These are phyloP conservation scores for Mortierella sp. DNA, from an alignment of 371 early-diverging fungal genomes.

Conservation along the genomic window DNA sequence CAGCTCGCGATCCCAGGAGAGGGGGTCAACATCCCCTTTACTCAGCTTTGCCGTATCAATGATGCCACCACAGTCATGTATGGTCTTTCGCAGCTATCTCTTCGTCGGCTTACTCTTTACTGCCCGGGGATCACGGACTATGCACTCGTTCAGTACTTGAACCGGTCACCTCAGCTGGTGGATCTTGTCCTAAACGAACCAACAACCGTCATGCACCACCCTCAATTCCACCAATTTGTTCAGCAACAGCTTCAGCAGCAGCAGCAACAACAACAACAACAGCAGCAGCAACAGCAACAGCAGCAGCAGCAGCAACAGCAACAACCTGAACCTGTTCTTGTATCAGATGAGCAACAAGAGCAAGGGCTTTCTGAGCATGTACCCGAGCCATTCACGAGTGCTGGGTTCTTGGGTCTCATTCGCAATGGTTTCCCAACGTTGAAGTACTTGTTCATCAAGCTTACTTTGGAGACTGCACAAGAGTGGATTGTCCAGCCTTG, in stretches of 20 bases:
- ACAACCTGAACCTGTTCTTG: background rate
- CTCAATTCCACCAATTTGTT: conserved; percentile 41
- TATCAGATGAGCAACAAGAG: background rate
- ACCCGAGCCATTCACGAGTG: conserved; percentile 26
- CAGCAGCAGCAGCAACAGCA: background rate
- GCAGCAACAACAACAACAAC: background rate
- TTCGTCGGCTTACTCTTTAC: conserved; percentile 45
- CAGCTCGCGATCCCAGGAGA: conserved; percentile 7
- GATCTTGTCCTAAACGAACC: conserved; percentile 48
- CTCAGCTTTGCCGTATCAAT: conserved; percentile 38
- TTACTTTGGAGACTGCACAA: conserved; percentile 47
- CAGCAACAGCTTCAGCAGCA: conserved; percentile 8
- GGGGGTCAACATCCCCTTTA: conserved; percentile 22
- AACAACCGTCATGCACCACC: conserved; percentile 39
- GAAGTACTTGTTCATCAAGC: conserved; percentile 50
- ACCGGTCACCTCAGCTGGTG: conserved; percentile 15
- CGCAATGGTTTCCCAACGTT: conserved; percentile 23
- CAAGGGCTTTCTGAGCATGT: background rate
- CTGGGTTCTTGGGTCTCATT: conserved; percentile 33
- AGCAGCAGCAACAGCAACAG: background rate
- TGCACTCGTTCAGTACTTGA: conserved; percentile 34
- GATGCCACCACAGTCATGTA: conserved; percentile 24
- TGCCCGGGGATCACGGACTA: conserved; percentile 50
- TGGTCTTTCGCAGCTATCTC: conserved; percentile 29
- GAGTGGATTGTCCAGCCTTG: conserved; percentile 49